Base-by-base conservation (phyloP, 1,284 basidiomycete species). In the Polyporus tsugae region DNA sequence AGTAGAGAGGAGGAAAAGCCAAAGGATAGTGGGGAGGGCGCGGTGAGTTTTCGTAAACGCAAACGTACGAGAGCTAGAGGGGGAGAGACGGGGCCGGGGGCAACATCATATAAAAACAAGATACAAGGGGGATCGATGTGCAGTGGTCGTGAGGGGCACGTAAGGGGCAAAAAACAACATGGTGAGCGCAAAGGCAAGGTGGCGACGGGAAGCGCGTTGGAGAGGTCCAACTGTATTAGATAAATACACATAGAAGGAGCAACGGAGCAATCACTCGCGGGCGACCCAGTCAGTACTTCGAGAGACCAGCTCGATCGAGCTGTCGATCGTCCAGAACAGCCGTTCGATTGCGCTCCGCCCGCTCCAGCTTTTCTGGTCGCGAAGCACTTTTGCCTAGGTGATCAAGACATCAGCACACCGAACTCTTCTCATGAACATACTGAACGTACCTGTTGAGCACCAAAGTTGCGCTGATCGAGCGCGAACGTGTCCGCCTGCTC, bases 321-420 rank as follows among this genome's bases (percentile, higher is more conserved):
- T 91, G 76, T 96, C 94, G 66, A 91, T 91, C 63, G 93, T 94
- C 90, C 94, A 97, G 82, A 97, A 97, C 69, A 95, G 80, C 60
- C 92, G 86, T 78, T 98, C 96, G 33, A 93, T 96, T 19, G 93
- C 89, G 73, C 93, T 95, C 64, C 95, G 86, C 29, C 90, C 89
- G 70, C 90, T 96, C 96, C 96, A 98, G 76, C 91, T 92, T 80
- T 95, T 95, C 80, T 98, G 96, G 75, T 96, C 92, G 41, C 96
- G 87, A 19, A 98, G 83, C 68, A 98, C 95, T 89, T 97, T 95
- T 25, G 95, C 95, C 92, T 97, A 76, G 9, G 58, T 65, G 63
- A 65, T 65, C 59, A 35, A 69, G 33, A 62, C 19, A 19, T 25
- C 35, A 36, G 55, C n/a, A 36, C 15, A 35, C 29, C 2, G 10